A percentile compares a stretch with the other conserved stretches of the same genome.
These are phyloP conservation scores for Singerocomus rubriflavus DNA, from an alignment of 1,284 basidiomycete genomes.

Conservation along the genomic window DNA sequence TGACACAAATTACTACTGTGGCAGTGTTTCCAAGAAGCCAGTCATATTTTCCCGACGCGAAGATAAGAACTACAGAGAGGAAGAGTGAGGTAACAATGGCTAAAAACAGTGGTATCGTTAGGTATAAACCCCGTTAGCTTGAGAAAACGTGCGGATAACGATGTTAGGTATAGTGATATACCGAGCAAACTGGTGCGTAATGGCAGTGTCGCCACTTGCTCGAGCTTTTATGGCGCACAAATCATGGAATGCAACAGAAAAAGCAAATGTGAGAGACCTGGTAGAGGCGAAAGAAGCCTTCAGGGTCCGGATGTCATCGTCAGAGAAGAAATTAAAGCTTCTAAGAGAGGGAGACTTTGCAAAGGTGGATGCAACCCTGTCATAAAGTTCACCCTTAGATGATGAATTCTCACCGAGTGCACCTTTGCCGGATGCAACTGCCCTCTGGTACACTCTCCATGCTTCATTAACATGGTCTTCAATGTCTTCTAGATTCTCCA, in stretches of 20 bases:
- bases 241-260: slow-evolving; percentile 44
- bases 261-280: slow-evolving; percentile 35
- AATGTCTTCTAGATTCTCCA: slow-evolving; percentile 36
- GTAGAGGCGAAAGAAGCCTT: slow-evolving; percentile 51
- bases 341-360: slow-evolving; percentile 17
- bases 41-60: not conserved
- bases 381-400: slow-evolving; percentile 1
- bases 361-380: slow-evolving; percentile 16
- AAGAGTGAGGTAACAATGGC: not conserved
- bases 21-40: not conserved
- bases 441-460: slow-evolving; percentile 15
- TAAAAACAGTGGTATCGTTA: not conserved
- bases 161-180: slow-evolving; percentile 20
- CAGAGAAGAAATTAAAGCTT: slow-evolving; percentile 22
- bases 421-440: not conserved
- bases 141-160: slow-evolving; percentile 24
- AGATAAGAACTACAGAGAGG: not conserved
- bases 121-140: slow-evolving; percentile 3
- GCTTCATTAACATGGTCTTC: slow-evolving; percentile 35
- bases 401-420: not conserved
- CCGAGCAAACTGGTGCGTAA: slow-evolving; percentile 27
- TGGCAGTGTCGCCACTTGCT: slow-evolving; percentile 28
- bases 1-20: not conserved
- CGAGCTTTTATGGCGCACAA: slow-evolving; percentile 50
- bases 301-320: slow-evolving; percentile 37